Conservation (phyloP, 1,139 yeast genomes). For the Zygosaccharomyces pseudobailii region DNA sequence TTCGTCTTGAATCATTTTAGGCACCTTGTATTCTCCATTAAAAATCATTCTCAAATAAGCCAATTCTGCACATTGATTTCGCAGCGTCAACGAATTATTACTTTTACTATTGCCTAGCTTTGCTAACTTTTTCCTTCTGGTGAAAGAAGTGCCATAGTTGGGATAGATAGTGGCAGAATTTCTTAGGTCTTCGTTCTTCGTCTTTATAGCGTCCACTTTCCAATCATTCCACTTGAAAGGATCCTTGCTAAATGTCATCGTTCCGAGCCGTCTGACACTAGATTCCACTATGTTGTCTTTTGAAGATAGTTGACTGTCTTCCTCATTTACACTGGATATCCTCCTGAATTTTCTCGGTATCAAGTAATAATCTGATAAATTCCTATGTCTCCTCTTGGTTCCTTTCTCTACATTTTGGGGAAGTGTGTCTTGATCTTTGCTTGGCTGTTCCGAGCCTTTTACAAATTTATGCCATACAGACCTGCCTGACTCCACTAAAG, state of each 20-base stretch:
- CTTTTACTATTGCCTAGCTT: conserved; percentile 14
- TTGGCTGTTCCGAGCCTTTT: neutral
- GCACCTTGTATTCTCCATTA: conserved; percentile 35
- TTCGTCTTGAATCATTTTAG: conserved; percentile 27
- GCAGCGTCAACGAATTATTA: conserved; percentile 6
- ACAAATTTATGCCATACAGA: conserved; percentile 8
- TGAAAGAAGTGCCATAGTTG: conserved; percentile 30
- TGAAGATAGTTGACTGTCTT: neutral
- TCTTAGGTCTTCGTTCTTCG: neutral
- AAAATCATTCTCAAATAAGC: conserved; percentile 34
- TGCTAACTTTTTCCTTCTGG: conserved; percentile 16
- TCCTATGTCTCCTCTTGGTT: neutral
- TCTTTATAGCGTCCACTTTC: conserved; percentile 15
- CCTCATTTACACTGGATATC: neutral
- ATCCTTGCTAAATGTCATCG: conserved; percentile 20
- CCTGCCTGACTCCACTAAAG: conserved; percentile 8
- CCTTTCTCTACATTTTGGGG: neutral
- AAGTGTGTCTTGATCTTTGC: neutral
- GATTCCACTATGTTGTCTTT: neutral
- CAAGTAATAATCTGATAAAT: conserved; percentile 3
- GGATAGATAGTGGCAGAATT: neutral
- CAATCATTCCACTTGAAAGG: conserved; percentile 31
- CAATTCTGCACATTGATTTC: conserved; percentile 26
- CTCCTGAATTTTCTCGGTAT: conserved; percentile 9
- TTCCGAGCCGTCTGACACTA: neutral